Conservation (phyloP, 352 stramenopile species). For the Pythium sp. region DNA sequence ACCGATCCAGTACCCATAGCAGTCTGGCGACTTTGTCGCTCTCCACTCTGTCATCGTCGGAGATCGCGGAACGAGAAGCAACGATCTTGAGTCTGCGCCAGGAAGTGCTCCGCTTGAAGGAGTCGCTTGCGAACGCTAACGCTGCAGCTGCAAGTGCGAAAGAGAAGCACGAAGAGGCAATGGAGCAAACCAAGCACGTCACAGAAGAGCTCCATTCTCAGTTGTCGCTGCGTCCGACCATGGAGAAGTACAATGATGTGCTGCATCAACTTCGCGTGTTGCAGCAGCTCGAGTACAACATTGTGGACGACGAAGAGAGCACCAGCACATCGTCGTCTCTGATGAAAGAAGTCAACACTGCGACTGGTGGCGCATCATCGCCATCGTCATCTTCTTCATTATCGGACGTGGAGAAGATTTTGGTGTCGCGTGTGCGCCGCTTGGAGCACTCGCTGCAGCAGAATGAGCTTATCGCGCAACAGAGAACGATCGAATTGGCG, state of each 20-base stretch:
- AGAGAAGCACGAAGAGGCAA: slow-evolving; percentile 27
- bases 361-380: slow-evolving; percentile 4
- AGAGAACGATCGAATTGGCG: slow-evolving; percentile 33
- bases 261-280: slow-evolving; percentile 89
- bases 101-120: slow-evolving; percentile 59
- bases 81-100: slow-evolving; percentile 50
- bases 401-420: slow-evolving; percentile 54
- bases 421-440: slow-evolving; percentile 63
- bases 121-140: slow-evolving; percentile 30
- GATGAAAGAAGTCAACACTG: slow-evolving; percentile 9
- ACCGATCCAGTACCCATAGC: not conserved
- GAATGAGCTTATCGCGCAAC: slow-evolving; percentile 43
- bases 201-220: slow-evolving; percentile 38
- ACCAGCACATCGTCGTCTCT: slow-evolving; percentile 7
- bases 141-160: slow-evolving; percentile 26
- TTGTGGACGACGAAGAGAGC: slow-evolving; percentile 64
- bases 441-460: slow-evolving; percentile 72
- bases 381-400: not conserved
- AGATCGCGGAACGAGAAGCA: slow-evolving; percentile 56
- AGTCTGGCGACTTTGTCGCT: not conserved
- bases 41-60: slow-evolving; percentile 10
- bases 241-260: slow-evolving; percentile 86
- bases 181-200: slow-evolving; percentile 26
- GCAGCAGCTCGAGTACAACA: slow-evolving; percentile 90
- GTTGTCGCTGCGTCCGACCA: slow-evolving; percentile 67